phyloP scores from a whole-genome alignment of 116 monocot species.

The Papilionanthe hybrid region DNA sequence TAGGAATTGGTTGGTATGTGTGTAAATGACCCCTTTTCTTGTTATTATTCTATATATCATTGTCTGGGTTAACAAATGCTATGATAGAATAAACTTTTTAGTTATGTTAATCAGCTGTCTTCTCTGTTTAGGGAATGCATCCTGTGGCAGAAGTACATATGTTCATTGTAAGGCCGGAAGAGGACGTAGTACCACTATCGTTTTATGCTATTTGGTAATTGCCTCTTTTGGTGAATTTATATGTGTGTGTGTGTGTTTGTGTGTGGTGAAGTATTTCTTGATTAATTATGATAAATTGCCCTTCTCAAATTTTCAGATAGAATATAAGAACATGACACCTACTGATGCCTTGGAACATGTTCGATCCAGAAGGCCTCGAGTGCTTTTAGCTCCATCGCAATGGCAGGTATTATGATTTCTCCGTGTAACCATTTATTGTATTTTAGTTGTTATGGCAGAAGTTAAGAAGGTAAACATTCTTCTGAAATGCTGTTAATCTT shows the following conservation, averaged over 20 bases:
- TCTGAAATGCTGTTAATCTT: too few relatives aligned
- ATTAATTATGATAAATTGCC: background rate
- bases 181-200: slow-evolving; percentile 83
- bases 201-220: slow-evolving; percentile 87
- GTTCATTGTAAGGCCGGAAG: slow-evolving; percentile 96
- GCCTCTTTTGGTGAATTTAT: background rate
- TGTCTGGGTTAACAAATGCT: too few relatives aligned
- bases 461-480: too few relatives aligned
- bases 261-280: background rate
- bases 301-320: slow-evolving; percentile 23
- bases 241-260: too few relatives aligned
- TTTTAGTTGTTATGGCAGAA: background rate
- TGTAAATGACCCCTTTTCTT: too few relatives aligned
- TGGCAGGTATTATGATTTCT: slow-evolving; percentile 34
- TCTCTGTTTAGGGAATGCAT: slow-evolving; percentile 49
- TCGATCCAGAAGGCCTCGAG: slow-evolving; percentile 52
- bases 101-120: background rate
- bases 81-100: too few relatives aligned
- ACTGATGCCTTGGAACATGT: slow-evolving; percentile 47
- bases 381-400: slow-evolving; percentile 58
- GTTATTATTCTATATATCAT: too few relatives aligned
- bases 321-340: slow-evolving; percentile 60
- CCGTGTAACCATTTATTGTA: background rate
- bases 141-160: slow-evolving; percentile 68
- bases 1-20: too few relatives aligned